phyloP scores from a whole-genome alignment of 1,284 basidiomycete species.

The Amylostereum areolatum region DNA sequence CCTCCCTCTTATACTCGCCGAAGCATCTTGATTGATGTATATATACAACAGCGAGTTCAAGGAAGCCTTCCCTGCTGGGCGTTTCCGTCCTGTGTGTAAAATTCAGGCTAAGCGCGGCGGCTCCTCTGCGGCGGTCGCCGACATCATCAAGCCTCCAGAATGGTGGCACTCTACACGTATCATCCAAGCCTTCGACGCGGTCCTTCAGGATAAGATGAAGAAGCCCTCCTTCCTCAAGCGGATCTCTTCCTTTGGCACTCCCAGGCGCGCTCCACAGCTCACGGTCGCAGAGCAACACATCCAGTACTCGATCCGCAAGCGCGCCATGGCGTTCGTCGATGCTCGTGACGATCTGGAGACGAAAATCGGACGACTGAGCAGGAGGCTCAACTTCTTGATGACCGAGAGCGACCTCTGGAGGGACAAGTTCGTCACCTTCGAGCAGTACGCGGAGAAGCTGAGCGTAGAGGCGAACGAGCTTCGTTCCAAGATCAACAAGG shows the following conservation, averaged over 20 bases:
- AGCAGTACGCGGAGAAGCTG: conserved; percentile 87
- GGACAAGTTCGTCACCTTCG: conserved; percentile 88
- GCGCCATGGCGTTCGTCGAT: conserved; percentile 88
- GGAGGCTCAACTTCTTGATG: conserved; percentile 86
- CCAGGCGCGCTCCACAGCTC: conserved; percentile 69
- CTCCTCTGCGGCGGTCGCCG: conserved; percentile 74
- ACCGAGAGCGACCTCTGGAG: conserved; percentile 86
- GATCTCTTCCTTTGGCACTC: conserved; percentile 68
- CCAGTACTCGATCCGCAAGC: conserved; percentile 82
- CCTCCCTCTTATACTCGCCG: conserved; percentile 4
- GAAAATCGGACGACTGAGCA: conserved; percentile 78
- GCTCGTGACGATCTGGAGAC: conserved; percentile 88
- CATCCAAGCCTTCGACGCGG: conserved; percentile 84
- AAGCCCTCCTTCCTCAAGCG: conserved; percentile 87
- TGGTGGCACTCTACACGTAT: conserved; percentile 93
- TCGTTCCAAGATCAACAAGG: conserved; percentile 79
- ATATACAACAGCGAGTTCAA: conserved; percentile 71
- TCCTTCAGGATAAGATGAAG: conserved; percentile 86
- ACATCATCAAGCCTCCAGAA: conserved; percentile 79
- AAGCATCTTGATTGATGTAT: conserved; percentile 2
- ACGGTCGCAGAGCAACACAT: conserved; percentile 77
- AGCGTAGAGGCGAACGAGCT: conserved; percentile 80
- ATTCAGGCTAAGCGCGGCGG: conserved; percentile 78
- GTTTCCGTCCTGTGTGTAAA: conserved; percentile 79
- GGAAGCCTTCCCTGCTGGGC: conserved; percentile 89